Conservation (phyloP, 139 green algal genomes). For the Coccomyxa sp. region DNA sequence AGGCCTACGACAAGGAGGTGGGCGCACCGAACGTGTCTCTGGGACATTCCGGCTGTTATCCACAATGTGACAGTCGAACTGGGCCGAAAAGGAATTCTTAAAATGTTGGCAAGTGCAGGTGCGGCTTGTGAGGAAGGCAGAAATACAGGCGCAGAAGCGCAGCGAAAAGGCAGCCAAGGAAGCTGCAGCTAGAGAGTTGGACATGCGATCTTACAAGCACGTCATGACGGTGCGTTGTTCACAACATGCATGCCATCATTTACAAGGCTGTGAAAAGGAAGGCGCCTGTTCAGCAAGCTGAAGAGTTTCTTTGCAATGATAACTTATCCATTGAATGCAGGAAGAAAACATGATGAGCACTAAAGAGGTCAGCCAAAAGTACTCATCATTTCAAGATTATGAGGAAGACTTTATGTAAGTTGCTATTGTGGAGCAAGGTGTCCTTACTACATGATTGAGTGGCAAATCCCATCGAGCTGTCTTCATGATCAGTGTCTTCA, state of each 20-base stretch:
- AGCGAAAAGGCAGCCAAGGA: conserved; percentile 69
- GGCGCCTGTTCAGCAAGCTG: neutral
- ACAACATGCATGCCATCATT: neutral
- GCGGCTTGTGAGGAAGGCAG: conserved; percentile 38
- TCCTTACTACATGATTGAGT: no score
- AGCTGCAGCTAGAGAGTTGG: conserved; percentile 51
- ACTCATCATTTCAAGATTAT: conserved; percentile 70
- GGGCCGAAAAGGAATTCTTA: neutral
- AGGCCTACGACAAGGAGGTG: conserved; percentile 45
- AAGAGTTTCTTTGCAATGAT: neutral
- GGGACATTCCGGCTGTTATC: no score
- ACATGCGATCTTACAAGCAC: conserved; percentile 72
- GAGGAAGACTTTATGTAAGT: conserved; percentile 97
- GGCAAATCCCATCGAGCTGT: no score
- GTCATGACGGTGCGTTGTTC: conserved; percentile 58
- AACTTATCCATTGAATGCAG: conserved; percentile 34
- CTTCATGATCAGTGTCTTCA: no score
- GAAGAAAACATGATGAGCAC: conserved; percentile 82
- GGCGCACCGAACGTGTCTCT: neutral
- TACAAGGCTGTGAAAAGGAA: neutral
- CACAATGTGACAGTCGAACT: neutral
- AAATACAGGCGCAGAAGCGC: conserved; percentile 34
- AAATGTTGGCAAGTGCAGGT: conserved; percentile 11
- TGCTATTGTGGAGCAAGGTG: neutral
- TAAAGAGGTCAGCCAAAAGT: conserved; percentile 74